These are phyloP conservation scores for Populus trichocarpa DNA, from an alignment of 441 rosid species.

Conservation along the genomic window DNA sequence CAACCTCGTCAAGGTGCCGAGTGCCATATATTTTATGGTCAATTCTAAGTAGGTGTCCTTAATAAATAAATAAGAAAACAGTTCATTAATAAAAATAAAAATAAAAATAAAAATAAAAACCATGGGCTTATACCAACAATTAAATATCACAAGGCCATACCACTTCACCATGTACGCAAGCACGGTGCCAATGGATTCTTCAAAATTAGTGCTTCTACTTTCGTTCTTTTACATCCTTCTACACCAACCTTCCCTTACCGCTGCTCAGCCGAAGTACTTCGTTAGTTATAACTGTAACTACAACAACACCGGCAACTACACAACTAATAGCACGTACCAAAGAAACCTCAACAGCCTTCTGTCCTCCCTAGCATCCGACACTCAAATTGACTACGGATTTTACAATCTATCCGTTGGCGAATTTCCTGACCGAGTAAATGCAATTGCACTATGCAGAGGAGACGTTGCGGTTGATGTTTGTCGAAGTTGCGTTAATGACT, in stretches of 20 bases:
- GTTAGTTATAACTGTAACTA: neutral
- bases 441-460: too few species aligned
- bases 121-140: neutral
- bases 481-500: constrained; percentile 33
- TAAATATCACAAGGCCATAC: neutral
- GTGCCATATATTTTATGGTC: neutral
- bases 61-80: too few species aligned
- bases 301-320: constrained; percentile 34
- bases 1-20: neutral
- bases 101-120: too few species aligned
- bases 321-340: constrained; percentile 38
- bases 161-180: neutral
- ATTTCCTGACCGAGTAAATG: too few species aligned
- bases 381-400: too few species aligned
- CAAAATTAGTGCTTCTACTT: neutral
- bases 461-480: too few species aligned
- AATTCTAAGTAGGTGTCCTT: too few species aligned
- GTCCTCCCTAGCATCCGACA: too few species aligned
- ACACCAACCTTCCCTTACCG: neutral
- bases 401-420: too few species aligned
- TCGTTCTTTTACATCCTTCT: constrained; percentile 1
- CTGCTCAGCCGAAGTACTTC: neutral
- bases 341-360: constrained; percentile 35
- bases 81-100: neutral
- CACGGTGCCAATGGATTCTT: neutral